Evolutionary conservation across 1,284 basidiomycete genomes (phyloP).

Genomic region (Earliella scabrosa): DNA sequence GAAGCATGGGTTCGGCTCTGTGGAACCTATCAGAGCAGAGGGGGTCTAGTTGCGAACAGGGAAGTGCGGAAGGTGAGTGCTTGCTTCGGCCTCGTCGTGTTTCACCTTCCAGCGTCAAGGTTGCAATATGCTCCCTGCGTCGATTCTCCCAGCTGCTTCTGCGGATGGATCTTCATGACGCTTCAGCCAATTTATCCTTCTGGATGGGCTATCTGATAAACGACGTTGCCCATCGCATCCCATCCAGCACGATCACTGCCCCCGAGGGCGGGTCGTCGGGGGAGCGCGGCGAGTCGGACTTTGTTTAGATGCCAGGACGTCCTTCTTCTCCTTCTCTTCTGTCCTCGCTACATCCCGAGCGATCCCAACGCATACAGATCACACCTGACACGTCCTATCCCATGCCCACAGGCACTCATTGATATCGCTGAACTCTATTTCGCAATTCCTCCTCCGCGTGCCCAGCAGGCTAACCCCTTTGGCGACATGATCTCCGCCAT

Average conservation of each 20-base stretch:
- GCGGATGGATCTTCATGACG: conserved; percentile 16
- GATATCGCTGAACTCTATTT: conserved; percentile 80
- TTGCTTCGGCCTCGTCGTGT: conserved; percentile 1
- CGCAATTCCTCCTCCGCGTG: conserved; percentile 74
- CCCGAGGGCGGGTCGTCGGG: conserved; percentile 2
- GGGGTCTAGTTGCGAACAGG: conserved; percentile 61
- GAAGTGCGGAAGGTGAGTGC: conserved; percentile 77
- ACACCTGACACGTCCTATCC: conserved; percentile 15
- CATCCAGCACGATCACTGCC: conserved; percentile 7
- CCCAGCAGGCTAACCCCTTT: conserved; percentile 75
- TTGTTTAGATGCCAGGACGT: conserved; percentile 1
- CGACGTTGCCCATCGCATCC: not conserved
- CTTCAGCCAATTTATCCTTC: not conserved
- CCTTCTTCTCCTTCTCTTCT: conserved; percentile 4
- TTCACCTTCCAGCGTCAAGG: conserved; percentile 16
- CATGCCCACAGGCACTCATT: conserved; percentile 37
- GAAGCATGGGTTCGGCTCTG: conserved; percentile 86
- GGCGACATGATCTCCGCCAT: conserved; percentile 85
- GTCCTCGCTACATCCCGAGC: conserved; percentile 5
- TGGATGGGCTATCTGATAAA: conserved; percentile 17
- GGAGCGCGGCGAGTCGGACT: not conserved
- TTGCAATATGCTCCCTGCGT: conserved; percentile 14
- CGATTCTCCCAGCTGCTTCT: conserved; percentile 14
- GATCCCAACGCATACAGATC: conserved; percentile 17
- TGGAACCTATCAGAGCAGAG: conserved; percentile 76